Evolutionary conservation across 176 grass and related monocot species (phyloP).

Genomic region (Miscanthus lutarioriparius): DNA sequence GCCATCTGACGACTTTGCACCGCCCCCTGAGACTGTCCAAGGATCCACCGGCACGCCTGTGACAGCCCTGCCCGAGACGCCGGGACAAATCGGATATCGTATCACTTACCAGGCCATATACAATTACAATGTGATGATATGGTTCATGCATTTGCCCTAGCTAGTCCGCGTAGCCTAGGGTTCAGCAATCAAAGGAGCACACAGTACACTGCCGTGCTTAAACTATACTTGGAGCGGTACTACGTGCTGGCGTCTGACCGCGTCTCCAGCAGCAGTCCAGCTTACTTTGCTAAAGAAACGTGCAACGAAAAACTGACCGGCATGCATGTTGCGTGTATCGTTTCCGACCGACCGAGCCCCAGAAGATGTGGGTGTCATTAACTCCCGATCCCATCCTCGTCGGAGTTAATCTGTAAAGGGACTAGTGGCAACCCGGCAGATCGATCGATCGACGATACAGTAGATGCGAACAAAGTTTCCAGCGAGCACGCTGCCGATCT

Average conservation of each 20-base stretch:
- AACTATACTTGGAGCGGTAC: background rate
- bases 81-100: constrained; percentile 50
- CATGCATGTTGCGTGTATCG: background rate
- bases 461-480: background rate
- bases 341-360: constrained; percentile 45
- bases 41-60: constrained; percentile 33
- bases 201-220: constrained; percentile 16
- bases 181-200: background rate
- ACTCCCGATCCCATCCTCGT: constrained; percentile 27
- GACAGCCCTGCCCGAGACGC: constrained; percentile 27
- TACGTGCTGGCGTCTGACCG: background rate
- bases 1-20: constrained; percentile 14
- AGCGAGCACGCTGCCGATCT: background rate
- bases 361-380: constrained; percentile 36
- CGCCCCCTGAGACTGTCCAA: constrained; percentile 17
- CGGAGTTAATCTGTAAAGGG: constrained; percentile 25
- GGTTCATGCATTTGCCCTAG: background rate
- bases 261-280: background rate
- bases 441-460: background rate
- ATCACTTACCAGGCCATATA: constrained; percentile 37
- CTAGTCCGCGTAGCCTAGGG: constrained; percentile 15
- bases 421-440: background rate
- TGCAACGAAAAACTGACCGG: constrained; percentile 17
- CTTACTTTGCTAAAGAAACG: constrained; percentile 21
- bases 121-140: background rate